Conservation (phyloP, 371 early-diverging fungal genomes). For the Saksenaea oblongispora region DNA sequence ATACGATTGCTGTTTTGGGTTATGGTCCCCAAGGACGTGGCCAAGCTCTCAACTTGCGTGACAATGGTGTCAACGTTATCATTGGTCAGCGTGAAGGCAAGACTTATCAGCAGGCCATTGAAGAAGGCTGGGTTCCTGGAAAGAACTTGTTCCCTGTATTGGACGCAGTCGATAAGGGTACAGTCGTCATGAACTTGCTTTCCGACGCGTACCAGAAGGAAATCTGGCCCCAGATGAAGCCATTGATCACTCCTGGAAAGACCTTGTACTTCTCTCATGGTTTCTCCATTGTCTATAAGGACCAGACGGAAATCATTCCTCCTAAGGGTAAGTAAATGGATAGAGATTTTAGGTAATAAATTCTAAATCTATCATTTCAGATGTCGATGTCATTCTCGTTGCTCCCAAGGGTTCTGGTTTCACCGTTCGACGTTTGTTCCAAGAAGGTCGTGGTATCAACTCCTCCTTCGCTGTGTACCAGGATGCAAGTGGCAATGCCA, state of each 20-base stretch:
- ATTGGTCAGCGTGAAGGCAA: constrained; percentile 94
- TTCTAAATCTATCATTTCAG: constrained; percentile 24
- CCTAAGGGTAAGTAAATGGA: constrained; percentile 57
- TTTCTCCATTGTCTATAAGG: constrained; percentile 92
- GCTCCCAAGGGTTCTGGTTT: constrained; percentile 97
- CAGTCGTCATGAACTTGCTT: constrained; percentile 93
- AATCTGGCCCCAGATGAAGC: constrained; percentile 89
- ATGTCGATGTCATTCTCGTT: constrained; percentile 94
- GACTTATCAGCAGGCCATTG: constrained; percentile 91
- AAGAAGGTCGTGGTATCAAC: constrained; percentile 97
- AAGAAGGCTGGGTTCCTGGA: constrained; percentile 96
- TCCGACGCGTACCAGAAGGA: constrained; percentile 96
- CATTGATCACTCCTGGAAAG: constrained; percentile 93
- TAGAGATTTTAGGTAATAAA: background rate
- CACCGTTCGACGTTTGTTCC: constrained; percentile 95
- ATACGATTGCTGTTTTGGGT: constrained; percentile 95
- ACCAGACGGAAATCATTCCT: constrained; percentile 89
- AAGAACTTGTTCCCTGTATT: constrained; percentile 94
- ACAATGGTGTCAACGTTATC: constrained; percentile 95
- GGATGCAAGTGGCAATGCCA: constrained; percentile 90
- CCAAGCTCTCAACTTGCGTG: constrained; percentile 94
- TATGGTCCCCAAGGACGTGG: constrained; percentile 98
- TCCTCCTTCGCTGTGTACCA: constrained; percentile 95
- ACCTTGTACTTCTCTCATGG: constrained; percentile 98
- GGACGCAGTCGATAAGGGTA: constrained; percentile 89